phyloP scores from a whole-genome alignment of 2,329 filamentous ascomycete species.

The Colletotrichum sp. region DNA sequence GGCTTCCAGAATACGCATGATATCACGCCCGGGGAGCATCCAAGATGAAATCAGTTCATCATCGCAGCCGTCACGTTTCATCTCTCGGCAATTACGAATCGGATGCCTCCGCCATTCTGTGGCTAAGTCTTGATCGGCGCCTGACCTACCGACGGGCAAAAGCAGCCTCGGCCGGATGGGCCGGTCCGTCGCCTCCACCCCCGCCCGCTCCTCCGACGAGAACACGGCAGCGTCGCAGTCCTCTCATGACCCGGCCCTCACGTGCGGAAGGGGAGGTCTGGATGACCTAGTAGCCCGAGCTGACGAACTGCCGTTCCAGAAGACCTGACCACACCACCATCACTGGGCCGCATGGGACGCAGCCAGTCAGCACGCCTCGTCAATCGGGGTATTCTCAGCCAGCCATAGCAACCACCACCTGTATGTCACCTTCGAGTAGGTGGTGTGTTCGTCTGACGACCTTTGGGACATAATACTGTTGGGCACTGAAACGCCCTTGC shows the following conservation, averaged over 20 bases:
- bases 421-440: neutral
- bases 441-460: slow-evolving; percentile 39
- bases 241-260: neutral
- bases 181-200: slow-evolving; percentile 3
- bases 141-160: neutral
- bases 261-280: neutral
- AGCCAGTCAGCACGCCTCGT: slow-evolving; percentile 21
- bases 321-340: neutral
- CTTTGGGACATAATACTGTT: slow-evolving; percentile 43
- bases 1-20: neutral
- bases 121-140: neutral
- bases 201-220: neutral
- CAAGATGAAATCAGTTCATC: slow-evolving; percentile 1
- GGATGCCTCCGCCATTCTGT: neutral
- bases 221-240: neutral
- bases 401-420: slow-evolving; percentile 9
- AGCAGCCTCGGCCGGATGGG: neutral
- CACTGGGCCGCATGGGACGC: slow-evolving; percentile 24
- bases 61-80: neutral
- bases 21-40: neutral
- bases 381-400: slow-evolving; percentile 14
- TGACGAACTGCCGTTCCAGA: neutral
- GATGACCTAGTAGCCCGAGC: neutral
- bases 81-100: neutral
- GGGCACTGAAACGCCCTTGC: slow-evolving; percentile 53